Base-by-base conservation (phyloP, 345 rosid genomes). In the Aquilaria malaccensis region DNA sequence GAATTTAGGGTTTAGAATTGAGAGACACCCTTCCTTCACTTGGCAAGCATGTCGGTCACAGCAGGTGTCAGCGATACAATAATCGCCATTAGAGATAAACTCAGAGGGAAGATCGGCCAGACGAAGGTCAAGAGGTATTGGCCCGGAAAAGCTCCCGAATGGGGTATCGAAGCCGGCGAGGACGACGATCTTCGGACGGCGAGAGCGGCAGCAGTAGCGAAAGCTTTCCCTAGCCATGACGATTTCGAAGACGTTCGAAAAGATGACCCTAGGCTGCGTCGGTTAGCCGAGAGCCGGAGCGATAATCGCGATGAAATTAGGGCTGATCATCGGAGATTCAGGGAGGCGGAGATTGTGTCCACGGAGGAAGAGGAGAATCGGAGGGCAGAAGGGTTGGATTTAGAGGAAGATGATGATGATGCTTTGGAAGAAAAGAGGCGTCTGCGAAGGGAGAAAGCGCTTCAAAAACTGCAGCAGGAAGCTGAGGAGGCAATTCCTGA, bases 111-210 rank as follows among this genome's bases (percentile, higher is more conserved):
- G 60, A 86, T 84, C 55, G 80, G 85, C 11, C 86, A 79, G 69
- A 86, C 88, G 0, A 86, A 74, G 70, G 94, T 86, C n/a, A 82
- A 76, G 68, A 70, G 94, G 70, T 86, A 86, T 52, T 86, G 90
- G 88, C 88, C 88, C 30, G 90, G 88, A 13, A 82, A 84, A 74
- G 94, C 85, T 5, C 94, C 94, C 0, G 86, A 86, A 49, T 82
- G 90, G 90, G 90, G 83, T 2, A 90, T 80, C 13, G 94, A 84
- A 22, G 75, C 65, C 0, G 86, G 82, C 29, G 88, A 86, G 69
- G 94, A 86, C 60, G 83, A 67, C 4, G 84, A 84, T 69, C 77
- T 84, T 62, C 77, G 65, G 76, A 82, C 74, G 80, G 72, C 81
- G 0, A 78, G 79, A 60, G 65, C 71, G 1, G 81, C 63, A 56